Conservation (phyloP, 2,329 filamentous ascomycete species). For the Ophiostoma himal-ulmi region DNA sequence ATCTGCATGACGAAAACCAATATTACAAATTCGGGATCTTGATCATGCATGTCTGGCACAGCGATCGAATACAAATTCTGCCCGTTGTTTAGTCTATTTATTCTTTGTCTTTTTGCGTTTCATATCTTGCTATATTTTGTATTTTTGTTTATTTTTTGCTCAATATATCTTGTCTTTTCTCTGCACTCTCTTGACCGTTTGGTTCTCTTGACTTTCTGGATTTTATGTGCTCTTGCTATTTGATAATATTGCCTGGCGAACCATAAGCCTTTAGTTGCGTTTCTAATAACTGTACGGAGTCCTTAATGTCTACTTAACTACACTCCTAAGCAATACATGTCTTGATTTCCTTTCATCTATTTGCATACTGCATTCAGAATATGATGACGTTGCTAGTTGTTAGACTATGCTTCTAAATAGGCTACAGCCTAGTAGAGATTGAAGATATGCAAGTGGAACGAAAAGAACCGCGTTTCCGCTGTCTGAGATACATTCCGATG, state of each 20-base stretch:
- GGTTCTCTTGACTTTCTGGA: background rate
- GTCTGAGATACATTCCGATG: background rate
- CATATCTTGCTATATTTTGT: constrained; percentile 15
- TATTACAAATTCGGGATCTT: constrained; percentile 38
- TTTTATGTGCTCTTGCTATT: background rate
- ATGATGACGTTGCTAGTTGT: background rate
- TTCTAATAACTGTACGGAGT: background rate
- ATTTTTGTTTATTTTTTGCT: constrained; percentile 22
- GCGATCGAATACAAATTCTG: constrained; percentile 40
- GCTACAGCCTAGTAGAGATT: background rate
- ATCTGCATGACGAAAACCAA: constrained; percentile 52
- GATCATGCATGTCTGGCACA: constrained; percentile 58
- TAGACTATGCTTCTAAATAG: background rate
- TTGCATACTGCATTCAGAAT: background rate
- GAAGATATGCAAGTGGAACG: background rate
- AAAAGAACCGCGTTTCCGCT: background rate
- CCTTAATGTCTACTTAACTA: background rate
- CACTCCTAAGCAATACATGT: background rate
- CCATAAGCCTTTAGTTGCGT: background rate
- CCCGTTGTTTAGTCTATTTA: constrained; percentile 9
- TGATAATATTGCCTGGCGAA: background rate
- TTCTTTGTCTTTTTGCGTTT: constrained; percentile 25
- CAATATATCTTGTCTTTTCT: background rate
- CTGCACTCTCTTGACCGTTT: background rate
- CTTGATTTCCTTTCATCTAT: background rate